Base-by-base conservation (phyloP, 768 basidiomycete species). In the Lactifluus subvellereus region DNA sequence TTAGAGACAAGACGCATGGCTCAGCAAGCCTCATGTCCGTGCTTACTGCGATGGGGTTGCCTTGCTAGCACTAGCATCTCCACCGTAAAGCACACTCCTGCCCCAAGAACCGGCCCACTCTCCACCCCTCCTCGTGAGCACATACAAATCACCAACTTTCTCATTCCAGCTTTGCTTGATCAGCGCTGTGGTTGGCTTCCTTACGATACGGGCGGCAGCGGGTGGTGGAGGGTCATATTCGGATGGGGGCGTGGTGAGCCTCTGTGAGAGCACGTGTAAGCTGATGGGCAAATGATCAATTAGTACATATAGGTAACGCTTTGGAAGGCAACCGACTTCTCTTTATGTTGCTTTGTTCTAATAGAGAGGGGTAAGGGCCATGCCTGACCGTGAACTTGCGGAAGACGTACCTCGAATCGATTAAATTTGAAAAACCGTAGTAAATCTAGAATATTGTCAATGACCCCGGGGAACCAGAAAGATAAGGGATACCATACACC, bases 341-440 rank as follows among this genome's bases (percentile, higher is more conserved):
- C 74, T 37, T 74, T 76, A 64, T 82, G 83, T 58, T 79, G 80
- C 60, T 80, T 77, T 33, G 83, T 86, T 68, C 85, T 87, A 61
- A 40, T 47, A 51, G 33, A 35, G 11, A 48, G 56, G 52, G 51
- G 57, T 51, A 45, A 62, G 56, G 10, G 18, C 30, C 54, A n/a
- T 47, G 60, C 11, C 38, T 54, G 37, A 27, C 32, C 50, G 60
- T 52, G 48, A 48, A 16, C 7, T 6, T 43, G 16, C 7, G 42
- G 47, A 32, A 49, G 13, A 69, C 78, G 45, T 57, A 84, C 86
- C 78, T 78, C 50, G 80, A 79, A 54, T 82, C 79, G 53, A 88
- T 85, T 72, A 86, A 69, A 68, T 80, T 83, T 3, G 86, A 87
- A 70, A 88, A 85, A 27, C 85, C 86, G 72, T 88, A 88, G 73